phyloP scores from a whole-genome alignment of 2,329 filamentous ascomycete species.

The Fusarium pseudoanthophilum region DNA sequence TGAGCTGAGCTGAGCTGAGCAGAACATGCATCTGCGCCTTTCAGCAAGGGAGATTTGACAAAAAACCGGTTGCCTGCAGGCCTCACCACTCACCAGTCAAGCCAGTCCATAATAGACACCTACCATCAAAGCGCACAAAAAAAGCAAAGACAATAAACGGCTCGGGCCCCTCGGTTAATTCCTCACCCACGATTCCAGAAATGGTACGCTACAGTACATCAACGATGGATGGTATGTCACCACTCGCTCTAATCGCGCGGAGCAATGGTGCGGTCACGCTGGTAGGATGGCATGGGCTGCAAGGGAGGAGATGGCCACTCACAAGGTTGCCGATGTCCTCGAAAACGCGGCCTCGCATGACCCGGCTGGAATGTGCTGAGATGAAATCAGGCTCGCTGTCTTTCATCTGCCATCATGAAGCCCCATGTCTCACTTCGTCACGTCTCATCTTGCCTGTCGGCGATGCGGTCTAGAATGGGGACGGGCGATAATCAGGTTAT shows the following conservation, averaged over 20 bases:
- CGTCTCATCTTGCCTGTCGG: slow-evolving; percentile 20
- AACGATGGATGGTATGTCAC: not conserved
- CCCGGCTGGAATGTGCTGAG: slow-evolving; percentile 25
- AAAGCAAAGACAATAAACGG: slow-evolving; percentile 28
- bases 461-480: slow-evolving; percentile 27
- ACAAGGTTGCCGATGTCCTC: slow-evolving; percentile 14
- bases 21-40: not conserved
- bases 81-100: not conserved
- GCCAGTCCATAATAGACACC: not conserved
- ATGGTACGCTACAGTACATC: not conserved
- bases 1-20: not conserved
- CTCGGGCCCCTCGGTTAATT: slow-evolving; percentile 28
- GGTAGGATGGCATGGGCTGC: slow-evolving; percentile 16
- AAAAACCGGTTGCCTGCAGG: slow-evolving; percentile 4
- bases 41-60: slow-evolving; percentile 20
- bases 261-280: slow-evolving; percentile 10
- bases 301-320: slow-evolving; percentile 26
- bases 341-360: not conserved
- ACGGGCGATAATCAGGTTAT: slow-evolving; percentile 30
- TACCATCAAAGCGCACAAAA: slow-evolving; percentile 14
- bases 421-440: slow-evolving; percentile 25
- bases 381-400: slow-evolving; percentile 19
- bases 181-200: slow-evolving; percentile 2
- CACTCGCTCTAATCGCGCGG: not conserved
- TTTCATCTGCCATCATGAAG: slow-evolving; percentile 10